Evolutionary conservation across 148 eudicot species (phyloP), one percentile per base, ranked within the genome.

Genomic region (Mesembryanthemum crystallinum): DNA sequence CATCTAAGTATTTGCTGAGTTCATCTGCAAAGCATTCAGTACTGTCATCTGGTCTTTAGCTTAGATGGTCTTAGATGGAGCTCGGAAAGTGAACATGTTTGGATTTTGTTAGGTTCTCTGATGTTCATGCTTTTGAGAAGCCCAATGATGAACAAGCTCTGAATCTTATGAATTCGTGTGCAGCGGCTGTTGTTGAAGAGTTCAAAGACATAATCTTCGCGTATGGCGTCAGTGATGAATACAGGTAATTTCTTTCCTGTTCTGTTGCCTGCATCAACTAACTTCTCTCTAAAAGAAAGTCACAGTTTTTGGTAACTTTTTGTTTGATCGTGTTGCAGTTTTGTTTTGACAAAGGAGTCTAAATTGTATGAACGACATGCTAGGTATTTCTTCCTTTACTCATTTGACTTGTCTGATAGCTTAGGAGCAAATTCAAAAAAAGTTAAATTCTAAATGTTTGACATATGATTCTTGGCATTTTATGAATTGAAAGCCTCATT

Each of bases 111-210:
- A 94, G 97, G 78, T 92, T 94, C 89, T 89, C 91, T 78, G 99
- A 95, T 45, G 81, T 77, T 80, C 97, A 95, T 85, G 88, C 76
- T 78, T 95, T 95, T 84, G 91, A 92, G 89, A 95, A 92, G 88
- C 99, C 99, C 47, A 95, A 95, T 58, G 97, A 95, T 79, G 87
- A 79, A 81, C 83, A 80, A 75, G 99, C 97, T 73, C 78, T 92
- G 88, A 87, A 92, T 64, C 92, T 92, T 62, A 92, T 95, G 99
- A 92, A 95, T 84, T 83, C 92, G 68, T 90, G 97, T 88, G 99
- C 97, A 57, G 85, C 81, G 72, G 90, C 87, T 79, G 89, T 94
- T 77, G 58, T 90, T 39, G 85, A 89, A 78, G 94, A 92, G 86
- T 89, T 92, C 64, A 80, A 71, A 76, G 97, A 92, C 68, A 67